These are phyloP conservation scores for Stereocaulon alpinum DNA, from an alignment of 495 filamentous ascomycete genomes.

Conservation along the genomic window DNA sequence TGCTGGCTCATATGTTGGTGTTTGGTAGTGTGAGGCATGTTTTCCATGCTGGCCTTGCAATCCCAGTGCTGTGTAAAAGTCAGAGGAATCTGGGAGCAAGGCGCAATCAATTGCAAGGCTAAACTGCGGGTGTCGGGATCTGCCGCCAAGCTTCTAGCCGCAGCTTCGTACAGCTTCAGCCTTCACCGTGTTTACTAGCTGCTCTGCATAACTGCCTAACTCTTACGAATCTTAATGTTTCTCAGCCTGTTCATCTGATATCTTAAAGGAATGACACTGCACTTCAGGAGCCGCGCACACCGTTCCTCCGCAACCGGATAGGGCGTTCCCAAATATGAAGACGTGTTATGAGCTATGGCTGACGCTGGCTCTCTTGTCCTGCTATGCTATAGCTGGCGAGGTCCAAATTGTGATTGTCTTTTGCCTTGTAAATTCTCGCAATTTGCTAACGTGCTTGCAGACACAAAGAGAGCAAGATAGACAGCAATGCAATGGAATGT, in stretches of 20 bases:
- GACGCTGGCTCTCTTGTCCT: slow-evolving; percentile 41
- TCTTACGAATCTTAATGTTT: not conserved
- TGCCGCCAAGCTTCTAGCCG: not conserved
- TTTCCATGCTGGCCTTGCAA: not conserved
- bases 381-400: slow-evolving; percentile 47
- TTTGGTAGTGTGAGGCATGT: not conserved
- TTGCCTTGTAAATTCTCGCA: slow-evolving; percentile 3
- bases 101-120: not conserved
- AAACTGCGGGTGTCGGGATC: not conserved
- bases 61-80: not conserved
- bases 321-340: not conserved
- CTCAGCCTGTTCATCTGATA: not conserved
- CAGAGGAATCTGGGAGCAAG: not conserved
- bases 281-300: not conserved
- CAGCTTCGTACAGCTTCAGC: not conserved
- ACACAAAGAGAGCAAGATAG: slow-evolving; percentile 64
- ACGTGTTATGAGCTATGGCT: slow-evolving; percentile 14
- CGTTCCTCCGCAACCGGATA: not conserved
- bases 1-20: not conserved
- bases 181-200: not conserved
- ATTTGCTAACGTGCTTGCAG: slow-evolving; percentile 31
- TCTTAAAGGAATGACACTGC: not conserved
- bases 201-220: not conserved
- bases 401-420: slow-evolving; percentile 46
- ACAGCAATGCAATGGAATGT: slow-evolving; percentile 96